Conservation (phyloP, 371 early-diverging fungal genomes). For the Circinella umbellata region DNA sequence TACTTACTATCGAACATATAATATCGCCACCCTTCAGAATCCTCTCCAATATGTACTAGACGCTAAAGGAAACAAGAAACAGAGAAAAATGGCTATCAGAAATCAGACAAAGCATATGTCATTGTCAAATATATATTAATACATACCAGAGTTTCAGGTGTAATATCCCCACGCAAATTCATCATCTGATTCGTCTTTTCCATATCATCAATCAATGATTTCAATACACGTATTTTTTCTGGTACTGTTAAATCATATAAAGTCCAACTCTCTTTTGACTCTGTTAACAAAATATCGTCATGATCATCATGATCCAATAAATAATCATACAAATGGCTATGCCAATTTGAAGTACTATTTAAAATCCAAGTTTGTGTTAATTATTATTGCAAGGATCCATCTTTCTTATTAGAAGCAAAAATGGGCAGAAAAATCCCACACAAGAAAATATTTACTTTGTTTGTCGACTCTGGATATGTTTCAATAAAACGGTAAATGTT, state of each 20-base stretch:
- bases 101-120: too few relatives aligned
- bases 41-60: constrained; percentile 1
- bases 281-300: background rate
- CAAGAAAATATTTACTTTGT: background rate
- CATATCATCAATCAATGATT: constrained; percentile 8
- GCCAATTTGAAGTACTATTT: background rate
- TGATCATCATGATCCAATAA: background rate
- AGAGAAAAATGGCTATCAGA: background rate
- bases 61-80: background rate
- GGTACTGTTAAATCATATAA: background rate
- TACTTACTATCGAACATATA: constrained; percentile 11
- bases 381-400: too few relatives aligned
- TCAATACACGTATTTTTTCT: constrained; percentile 1
- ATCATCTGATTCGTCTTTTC: background rate
- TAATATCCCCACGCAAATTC: background rate
- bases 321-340: background rate
- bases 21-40: constrained; percentile 14
- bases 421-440: background rate
- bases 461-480: background rate
- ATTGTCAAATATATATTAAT: too few relatives aligned
- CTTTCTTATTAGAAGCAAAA: background rate
- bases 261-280: constrained; percentile 1
- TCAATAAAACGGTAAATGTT: background rate
- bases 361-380: too few relatives aligned
- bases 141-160: constrained; percentile 9